Base-by-base conservation (phyloP, 2,329 filamentous ascomycete species). In the Dothideomycetidae sp. region DNA sequence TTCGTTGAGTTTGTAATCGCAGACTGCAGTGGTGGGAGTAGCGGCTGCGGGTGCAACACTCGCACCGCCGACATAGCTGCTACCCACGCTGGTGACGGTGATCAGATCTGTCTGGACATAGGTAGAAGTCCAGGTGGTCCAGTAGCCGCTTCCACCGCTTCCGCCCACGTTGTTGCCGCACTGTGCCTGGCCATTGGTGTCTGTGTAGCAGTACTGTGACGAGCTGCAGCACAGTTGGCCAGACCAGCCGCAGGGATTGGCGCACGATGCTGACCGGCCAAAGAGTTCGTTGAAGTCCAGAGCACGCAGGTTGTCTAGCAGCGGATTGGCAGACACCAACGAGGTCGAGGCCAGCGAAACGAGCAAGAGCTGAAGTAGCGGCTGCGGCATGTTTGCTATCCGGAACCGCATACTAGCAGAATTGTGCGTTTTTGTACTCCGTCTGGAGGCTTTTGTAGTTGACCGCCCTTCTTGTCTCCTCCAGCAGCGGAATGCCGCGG, bases 61-160 rank as follows among this genome's bases (percentile, higher is more conserved):
- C 35, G 46, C 35, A 21, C 49, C 53, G 12, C 52, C 54, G 23
- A 59, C 42, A 41, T 51, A 62, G n/a, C 53, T 53, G 52, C 70
- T 75, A 53, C 64, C 68, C 19, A 70, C 64, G 5, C 63, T 64
- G 4, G 71, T 75, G 41, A 61, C 56, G 2, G 70, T 73, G 30
- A 66, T 53, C 5, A 39, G 26, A 21, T 42, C 42, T 10, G 69
- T 75, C 50, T 72, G 63, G 10, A 69, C 61, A 47, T 59, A 74
- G 4, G 68, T 73, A 2, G 68, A 69, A 12, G 72, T 77, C 48
- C 60, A 71, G 53, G 66, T 67, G 43, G 67, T 51, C 69, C 70
- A 75, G 43, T 58, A 53, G n/a, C 66, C 67, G 45, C 44, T 21
- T 45, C 48, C 5, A 12, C 39, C 42, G 33, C 36, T 44, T 16